Percentiles rank a stretch among this genome's conserved stretches.
These are phyloP conservation scores for Neospora caninum DNA, from an alignment of 169 alveolate genomes.

Conservation along the genomic window DNA sequence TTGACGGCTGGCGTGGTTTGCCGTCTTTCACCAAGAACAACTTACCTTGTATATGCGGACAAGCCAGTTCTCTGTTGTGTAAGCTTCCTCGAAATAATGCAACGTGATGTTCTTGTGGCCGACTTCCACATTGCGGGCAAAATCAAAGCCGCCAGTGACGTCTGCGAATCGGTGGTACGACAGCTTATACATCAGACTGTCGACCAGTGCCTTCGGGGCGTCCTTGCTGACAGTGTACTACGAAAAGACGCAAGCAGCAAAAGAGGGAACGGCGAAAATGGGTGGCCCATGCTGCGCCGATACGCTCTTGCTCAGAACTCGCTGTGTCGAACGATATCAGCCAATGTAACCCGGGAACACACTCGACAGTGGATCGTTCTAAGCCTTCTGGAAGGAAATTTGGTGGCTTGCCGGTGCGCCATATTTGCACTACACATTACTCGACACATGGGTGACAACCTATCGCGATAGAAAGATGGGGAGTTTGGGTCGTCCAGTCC, in stretches of 20 bases:
- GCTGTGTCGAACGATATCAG: too few relatives aligned
- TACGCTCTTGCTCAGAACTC: too few relatives aligned
- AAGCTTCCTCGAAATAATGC: slow-evolving; percentile 94
- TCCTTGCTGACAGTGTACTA: slow-evolving; percentile 91
- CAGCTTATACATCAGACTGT: slow-evolving; percentile 93
- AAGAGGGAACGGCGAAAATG: background rate
- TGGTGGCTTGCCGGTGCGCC: too few relatives aligned
- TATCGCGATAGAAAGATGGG: too few relatives aligned
- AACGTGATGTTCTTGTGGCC: slow-evolving; percentile 81
- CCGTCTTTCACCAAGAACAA: background rate
- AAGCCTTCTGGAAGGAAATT: too few relatives aligned
- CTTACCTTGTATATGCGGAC: slow-evolving; percentile 95
- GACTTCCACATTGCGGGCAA: slow-evolving; percentile 82
- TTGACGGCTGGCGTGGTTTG: background rate
- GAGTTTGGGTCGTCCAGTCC: too few relatives aligned
- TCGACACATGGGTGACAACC: too few relatives aligned
- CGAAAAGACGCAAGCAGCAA: slow-evolving; percentile 52
- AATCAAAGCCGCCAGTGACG: slow-evolving; percentile 92
- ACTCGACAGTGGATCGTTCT: too few relatives aligned
- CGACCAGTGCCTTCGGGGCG: slow-evolving; percentile 90
- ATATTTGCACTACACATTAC: too few relatives aligned
- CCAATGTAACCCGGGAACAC: too few relatives aligned
- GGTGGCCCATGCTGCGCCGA: too few relatives aligned
- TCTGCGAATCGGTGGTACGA: slow-evolving; percentile 93
- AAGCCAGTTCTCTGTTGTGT: slow-evolving; percentile 96